Evolutionary conservation across 192 early-diverging fungal genomes (phyloP).

Genomic region (Anaeromyces robustus): DNA sequence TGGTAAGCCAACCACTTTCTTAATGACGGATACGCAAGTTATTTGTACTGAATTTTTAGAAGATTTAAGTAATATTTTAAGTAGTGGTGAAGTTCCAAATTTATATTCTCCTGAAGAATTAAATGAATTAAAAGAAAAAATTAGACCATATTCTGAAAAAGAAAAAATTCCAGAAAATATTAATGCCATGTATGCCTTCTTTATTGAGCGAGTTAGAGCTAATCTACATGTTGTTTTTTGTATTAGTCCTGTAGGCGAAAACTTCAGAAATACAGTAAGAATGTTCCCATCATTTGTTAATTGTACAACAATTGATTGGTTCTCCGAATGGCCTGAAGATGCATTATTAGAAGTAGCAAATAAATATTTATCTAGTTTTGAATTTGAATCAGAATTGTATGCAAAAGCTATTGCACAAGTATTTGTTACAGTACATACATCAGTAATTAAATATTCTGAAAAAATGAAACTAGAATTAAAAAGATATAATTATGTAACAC

Average conservation of each 20-base stretch:
- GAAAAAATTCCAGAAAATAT: slow-evolving; percentile 23
- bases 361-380: neutral
- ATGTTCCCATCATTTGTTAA: slow-evolving; percentile 45
- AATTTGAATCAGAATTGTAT: slow-evolving; percentile 16
- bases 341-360: slow-evolving; percentile 16
- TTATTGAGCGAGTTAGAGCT: slow-evolving; percentile 35
- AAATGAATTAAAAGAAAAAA: slow-evolving; percentile 2
- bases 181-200: slow-evolving; percentile 36
- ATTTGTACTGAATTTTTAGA: slow-evolving; percentile 16
- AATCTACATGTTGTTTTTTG: slow-evolving; percentile 45
- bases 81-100: slow-evolving; percentile 4
- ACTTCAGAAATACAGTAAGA: slow-evolving; percentile 32
- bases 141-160: slow-evolving; percentile 7
- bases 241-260: slow-evolving; percentile 49
- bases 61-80: slow-evolving; percentile 4
- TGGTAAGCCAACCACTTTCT: slow-evolving; percentile 33
- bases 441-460: slow-evolving; percentile 41
- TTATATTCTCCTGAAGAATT: neutral
- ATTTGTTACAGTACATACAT: slow-evolving; percentile 24
- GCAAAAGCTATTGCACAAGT: slow-evolving; percentile 23
- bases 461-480: slow-evolving; percentile 16
- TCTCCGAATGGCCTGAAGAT: slow-evolving; percentile 49
- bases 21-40: slow-evolving; percentile 44
- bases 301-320: slow-evolving; percentile 52
- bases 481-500: neutral